Evolutionary conservation across 306 rosid genomes (phyloP).

Genomic region (Pueraria montana): DNA sequence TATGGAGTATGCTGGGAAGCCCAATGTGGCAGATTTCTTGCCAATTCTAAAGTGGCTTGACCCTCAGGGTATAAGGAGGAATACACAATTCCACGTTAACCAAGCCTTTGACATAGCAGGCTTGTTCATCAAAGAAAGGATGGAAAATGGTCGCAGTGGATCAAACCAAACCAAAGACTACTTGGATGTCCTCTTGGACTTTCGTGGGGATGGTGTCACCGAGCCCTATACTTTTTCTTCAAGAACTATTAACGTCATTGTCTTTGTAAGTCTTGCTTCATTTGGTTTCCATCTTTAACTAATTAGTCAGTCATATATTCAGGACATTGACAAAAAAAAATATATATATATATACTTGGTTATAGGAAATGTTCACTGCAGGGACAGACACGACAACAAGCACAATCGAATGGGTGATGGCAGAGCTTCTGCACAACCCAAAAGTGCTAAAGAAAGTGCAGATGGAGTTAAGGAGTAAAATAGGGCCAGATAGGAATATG

Average conservation of each 20-base stretch:
- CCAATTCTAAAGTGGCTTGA: constrained; percentile 71
- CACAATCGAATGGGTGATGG: constrained; percentile 91
- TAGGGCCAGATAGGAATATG: constrained; percentile 53
- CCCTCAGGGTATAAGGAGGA: constrained; percentile 80
- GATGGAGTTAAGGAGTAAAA: constrained; percentile 65
- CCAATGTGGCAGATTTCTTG: constrained; percentile 80
- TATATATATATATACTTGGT: no score
- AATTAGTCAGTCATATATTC: no score
- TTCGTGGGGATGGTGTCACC: constrained; percentile 60
- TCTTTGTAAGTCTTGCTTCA: constrained; percentile 47
- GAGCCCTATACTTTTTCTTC: constrained; percentile 43
- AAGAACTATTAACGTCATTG: constrained; percentile 62
- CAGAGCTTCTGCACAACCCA: constrained; percentile 86
- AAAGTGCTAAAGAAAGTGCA: constrained; percentile 65
- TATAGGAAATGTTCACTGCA: constrained; percentile 89
- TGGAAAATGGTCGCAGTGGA: constrained; percentile 35
- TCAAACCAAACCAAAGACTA: constrained; percentile 60
- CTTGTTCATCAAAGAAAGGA: constrained; percentile 70
- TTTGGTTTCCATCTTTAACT: no score
- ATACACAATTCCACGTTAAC: constrained; percentile 75
- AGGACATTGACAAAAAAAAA: no score
- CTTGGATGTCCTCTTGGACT: constrained; percentile 76
- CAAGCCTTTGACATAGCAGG: constrained; percentile 79
- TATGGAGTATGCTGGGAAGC: constrained; percentile 87
- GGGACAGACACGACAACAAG: constrained; percentile 94